Percentiles rank a stretch among this genome's conserved stretches.
phyloP scores from a whole-genome alignment of 768 basidiomycete species.

The Hygrocybe coccinea region DNA sequence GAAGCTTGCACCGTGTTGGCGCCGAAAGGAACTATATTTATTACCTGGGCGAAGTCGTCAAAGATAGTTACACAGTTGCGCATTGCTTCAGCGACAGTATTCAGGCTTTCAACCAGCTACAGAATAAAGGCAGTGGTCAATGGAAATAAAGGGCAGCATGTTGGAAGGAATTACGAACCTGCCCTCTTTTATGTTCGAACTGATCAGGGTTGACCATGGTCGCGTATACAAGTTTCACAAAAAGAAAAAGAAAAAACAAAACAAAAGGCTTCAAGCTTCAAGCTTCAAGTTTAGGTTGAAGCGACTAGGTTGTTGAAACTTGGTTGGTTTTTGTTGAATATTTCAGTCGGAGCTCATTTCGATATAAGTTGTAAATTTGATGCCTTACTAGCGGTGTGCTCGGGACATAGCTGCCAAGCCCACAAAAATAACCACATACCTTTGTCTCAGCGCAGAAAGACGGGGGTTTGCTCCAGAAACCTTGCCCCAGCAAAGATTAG shows the following conservation, averaged over 20 bases:
- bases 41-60: slow-evolving; percentile 54
- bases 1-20: not conserved
- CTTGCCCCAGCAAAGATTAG: too few relatives aligned
- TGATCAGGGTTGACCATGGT: slow-evolving; percentile 26
- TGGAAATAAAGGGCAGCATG: not conserved
- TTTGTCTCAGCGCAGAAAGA: not conserved
- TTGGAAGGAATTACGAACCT: slow-evolving; percentile 25
- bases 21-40: slow-evolving; percentile 16
- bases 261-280: not conserved
- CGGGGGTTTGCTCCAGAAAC: too few relatives aligned
- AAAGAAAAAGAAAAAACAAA: slow-evolving; percentile 13
- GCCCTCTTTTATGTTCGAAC: slow-evolving; percentile 29
- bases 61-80: slow-evolving; percentile 56
- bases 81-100: slow-evolving; percentile 56
- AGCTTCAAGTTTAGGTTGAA: not conserved
- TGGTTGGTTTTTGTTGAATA: not conserved
- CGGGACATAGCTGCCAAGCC: too few relatives aligned
- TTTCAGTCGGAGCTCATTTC: slow-evolving; percentile 1
- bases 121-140: slow-evolving; percentile 15
- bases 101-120: slow-evolving; percentile 54
- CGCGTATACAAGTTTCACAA: slow-evolving; percentile 3
- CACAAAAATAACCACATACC: not conserved
- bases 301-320: not conserved
- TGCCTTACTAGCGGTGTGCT: too few relatives aligned
- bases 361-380: not conserved